These are phyloP conservation scores for Russula virescens DNA, from an alignment of 768 basidiomycete species.

Conservation along the genomic window DNA sequence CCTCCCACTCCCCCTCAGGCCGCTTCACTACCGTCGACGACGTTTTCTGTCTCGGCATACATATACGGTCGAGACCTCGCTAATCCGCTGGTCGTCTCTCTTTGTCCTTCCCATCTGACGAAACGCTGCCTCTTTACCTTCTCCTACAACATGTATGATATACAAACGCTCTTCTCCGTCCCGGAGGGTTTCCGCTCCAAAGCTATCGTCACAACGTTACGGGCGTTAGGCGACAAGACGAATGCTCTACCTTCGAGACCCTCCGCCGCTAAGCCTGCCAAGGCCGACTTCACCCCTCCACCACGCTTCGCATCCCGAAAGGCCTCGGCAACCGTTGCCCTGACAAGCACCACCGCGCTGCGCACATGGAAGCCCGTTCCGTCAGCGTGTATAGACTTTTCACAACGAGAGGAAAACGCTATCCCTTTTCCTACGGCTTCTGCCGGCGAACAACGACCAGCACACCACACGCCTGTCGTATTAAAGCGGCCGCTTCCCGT, in stretches of 20 bases:
- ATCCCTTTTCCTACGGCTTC: conserved; percentile 10
- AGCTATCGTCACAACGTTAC: conserved; percentile 8
- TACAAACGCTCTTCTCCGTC: conserved; percentile 11
- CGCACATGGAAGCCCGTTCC: conserved; percentile 11
- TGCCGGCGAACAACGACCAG: not conserved
- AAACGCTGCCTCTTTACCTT: not conserved
- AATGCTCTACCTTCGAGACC: conserved; percentile 10
- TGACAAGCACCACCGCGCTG: conserved; percentile 18
- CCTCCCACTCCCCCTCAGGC: not conserved
- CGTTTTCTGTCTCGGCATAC: not conserved
- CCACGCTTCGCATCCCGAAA: conserved; percentile 17
- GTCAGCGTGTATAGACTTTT: not conserved
- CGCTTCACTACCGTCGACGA: conserved; percentile 4
- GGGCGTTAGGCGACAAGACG: conserved; percentile 19
- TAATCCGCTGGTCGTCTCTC: conserved; percentile 12
- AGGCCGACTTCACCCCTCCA: not conserved
- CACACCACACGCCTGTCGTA: conserved; percentile 6
- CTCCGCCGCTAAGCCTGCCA: not conserved
- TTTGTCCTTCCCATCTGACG: conserved; percentile 6
- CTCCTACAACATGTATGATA: conserved; percentile 11
- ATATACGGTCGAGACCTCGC: conserved; percentile 3
- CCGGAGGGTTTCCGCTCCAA: conserved; percentile 16
- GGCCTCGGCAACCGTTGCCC: conserved; percentile 20
- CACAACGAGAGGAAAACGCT: conserved; percentile 6
- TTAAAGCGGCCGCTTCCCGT: conserved; percentile 16